These are phyloP conservation scores for Wickerhamomyces canadensis DNA, from an alignment of 805 yeast species.

Conservation along the genomic window DNA sequence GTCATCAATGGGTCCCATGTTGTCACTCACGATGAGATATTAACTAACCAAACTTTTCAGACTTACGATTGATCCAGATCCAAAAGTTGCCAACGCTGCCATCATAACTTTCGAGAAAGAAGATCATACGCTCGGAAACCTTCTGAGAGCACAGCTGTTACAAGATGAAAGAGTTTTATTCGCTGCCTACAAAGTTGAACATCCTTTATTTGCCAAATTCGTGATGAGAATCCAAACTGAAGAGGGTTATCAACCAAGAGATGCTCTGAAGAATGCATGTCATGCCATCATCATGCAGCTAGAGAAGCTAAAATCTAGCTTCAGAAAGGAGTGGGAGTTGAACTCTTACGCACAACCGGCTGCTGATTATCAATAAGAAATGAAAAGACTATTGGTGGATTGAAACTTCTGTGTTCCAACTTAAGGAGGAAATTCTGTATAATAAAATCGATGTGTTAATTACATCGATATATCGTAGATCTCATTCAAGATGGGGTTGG, in stretches of 20 bases:
- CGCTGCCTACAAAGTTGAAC: conserved; percentile 97
- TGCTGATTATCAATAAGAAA: conserved; percentile 3
- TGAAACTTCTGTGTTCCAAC: too few species aligned
- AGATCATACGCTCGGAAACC: conserved; percentile 93
- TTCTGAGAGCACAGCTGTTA: conserved; percentile 79
- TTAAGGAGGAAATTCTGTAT: too few species aligned
- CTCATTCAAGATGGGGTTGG: too few species aligned
- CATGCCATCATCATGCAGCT: conserved; percentile 75
- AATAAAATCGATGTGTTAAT: too few species aligned
- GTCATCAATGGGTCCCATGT: neutral
- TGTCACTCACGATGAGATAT: neutral
- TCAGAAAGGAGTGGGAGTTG: conserved; percentile 89
- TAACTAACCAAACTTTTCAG: conserved; percentile 29
- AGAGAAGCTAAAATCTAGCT: conserved; percentile 66
- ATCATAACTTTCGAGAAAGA: conserved; percentile 91
- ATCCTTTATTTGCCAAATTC: conserved; percentile 94
- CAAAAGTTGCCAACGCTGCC: conserved; percentile 93
- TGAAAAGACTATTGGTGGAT: too few species aligned
- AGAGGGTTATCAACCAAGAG: conserved; percentile 88
- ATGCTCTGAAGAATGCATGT: conserved; percentile 88
- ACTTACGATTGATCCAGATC: conserved; percentile 84
- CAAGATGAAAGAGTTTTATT: conserved; percentile 86
- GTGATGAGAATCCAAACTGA: conserved; percentile 93
- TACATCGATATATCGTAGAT: too few species aligned
- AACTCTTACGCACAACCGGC: conserved; percentile 56